Conservation (phyloP, 495 filamentous ascomycete genomes). For the Aspergillus kassunensis region DNA sequence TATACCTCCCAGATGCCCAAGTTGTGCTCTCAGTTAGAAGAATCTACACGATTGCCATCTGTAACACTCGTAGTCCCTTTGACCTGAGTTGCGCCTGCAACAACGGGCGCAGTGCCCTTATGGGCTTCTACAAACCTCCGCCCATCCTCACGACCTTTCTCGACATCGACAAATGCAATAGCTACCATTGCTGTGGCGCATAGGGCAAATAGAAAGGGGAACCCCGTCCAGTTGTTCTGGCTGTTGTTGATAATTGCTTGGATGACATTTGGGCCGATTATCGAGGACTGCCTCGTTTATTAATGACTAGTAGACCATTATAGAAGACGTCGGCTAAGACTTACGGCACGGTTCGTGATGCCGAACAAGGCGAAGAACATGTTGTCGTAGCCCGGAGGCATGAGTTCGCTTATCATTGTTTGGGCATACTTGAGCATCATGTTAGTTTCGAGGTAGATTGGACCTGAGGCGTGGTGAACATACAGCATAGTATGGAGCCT, state of each 20-base stretch:
- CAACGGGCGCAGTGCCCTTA: constrained; percentile 8
- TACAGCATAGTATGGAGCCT: constrained; percentile 50
- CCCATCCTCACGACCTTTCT: constrained; percentile 45
- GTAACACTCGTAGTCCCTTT: background rate
- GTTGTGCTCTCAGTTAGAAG: no score
- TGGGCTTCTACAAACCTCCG: constrained; percentile 37
- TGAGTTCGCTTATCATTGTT: constrained; percentile 52
- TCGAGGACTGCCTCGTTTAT: constrained; percentile 36
- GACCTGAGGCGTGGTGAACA: background rate
- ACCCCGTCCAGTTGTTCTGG: constrained; percentile 50
- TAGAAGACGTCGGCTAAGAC: constrained; percentile 9
- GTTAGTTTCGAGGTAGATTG: background rate
- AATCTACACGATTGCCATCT: background rate
- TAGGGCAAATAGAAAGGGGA: constrained; percentile 46
- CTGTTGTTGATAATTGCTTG: constrained; percentile 48
- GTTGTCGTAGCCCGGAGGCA: constrained; percentile 48
- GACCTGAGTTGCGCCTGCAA: background rate
- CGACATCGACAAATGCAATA: constrained; percentile 42
- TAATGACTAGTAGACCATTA: background rate
- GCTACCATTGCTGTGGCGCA: constrained; percentile 39
- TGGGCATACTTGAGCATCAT: constrained; percentile 39
- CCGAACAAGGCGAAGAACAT: constrained; percentile 53
- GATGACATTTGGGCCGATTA: constrained; percentile 48
- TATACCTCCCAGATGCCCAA: no score
- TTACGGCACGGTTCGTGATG: constrained; percentile 48